Conservation (phyloP, 805 yeast genomes). For the Lachancea nothofagi region DNA sequence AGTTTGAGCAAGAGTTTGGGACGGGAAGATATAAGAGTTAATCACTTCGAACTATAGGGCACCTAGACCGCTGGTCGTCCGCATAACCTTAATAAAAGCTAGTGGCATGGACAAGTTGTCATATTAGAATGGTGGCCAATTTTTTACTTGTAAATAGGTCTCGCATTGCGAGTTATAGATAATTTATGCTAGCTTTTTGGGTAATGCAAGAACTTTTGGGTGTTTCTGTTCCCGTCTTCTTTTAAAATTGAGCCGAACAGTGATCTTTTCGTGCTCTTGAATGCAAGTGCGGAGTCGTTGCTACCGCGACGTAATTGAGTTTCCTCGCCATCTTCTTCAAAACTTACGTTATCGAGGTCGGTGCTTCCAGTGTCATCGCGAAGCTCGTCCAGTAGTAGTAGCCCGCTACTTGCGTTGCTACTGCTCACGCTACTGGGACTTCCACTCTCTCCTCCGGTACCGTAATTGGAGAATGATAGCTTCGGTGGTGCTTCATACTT, state of each 20-base stretch:
- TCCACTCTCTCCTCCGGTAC: slow-evolving; percentile 13
- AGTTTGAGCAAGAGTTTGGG: slow-evolving; percentile 23
- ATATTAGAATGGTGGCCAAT: too few species aligned
- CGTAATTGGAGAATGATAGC: slow-evolving; percentile 18
- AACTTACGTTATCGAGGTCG: slow-evolving; percentile 13
- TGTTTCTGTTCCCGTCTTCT: slow-evolving; percentile 14
- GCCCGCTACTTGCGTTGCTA: slow-evolving; percentile 10
- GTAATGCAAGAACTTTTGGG: background rate
- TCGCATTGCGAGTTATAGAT: slow-evolving; percentile 1
- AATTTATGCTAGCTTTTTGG: slow-evolving; percentile 1
- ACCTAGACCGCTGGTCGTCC: background rate
- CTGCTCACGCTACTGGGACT: slow-evolving; percentile 20
- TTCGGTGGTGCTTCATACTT: slow-evolving; percentile 28
- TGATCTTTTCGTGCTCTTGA: slow-evolving; percentile 15
- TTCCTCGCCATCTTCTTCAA: slow-evolving; percentile 17
- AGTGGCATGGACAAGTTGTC: too few species aligned
- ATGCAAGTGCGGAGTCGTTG: slow-evolving; percentile 6
- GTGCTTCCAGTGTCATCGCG: slow-evolving; percentile 15
- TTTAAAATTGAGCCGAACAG: slow-evolving; percentile 16
- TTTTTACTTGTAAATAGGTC: too few species aligned
- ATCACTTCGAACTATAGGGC: slow-evolving; percentile 1
- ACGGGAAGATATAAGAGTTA: slow-evolving; percentile 15
- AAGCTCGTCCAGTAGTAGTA: slow-evolving; percentile 18
- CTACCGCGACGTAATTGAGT: background rate
- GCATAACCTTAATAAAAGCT: too few species aligned